Conservation (phyloP, 768 basidiomycete genomes). For the Rhizopogon vesiculosus region DNA sequence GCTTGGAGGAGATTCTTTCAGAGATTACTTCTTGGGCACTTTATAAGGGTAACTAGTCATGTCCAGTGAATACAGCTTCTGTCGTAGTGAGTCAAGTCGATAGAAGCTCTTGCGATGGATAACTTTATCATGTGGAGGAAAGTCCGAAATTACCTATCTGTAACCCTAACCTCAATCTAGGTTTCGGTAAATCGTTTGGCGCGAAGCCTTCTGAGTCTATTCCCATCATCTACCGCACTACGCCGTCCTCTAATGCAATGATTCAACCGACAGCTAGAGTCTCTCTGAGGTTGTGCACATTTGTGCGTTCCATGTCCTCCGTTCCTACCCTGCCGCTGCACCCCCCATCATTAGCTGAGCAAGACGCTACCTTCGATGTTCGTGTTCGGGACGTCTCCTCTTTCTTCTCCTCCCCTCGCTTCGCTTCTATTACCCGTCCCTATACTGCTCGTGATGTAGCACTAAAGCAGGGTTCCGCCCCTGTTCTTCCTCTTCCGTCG, state of each 20-base stretch:
- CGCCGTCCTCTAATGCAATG: constrained; percentile 12
- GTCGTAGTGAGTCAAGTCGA: not conserved
- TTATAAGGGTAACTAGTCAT: not conserved
- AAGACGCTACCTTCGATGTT: constrained; percentile 52
- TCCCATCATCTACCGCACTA: constrained; percentile 22
- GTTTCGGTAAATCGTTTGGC: constrained; percentile 38
- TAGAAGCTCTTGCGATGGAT: not conserved
- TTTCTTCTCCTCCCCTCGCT: constrained; percentile 78
- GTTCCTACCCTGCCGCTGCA: constrained; percentile 45
- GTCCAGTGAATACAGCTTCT: constrained; percentile 6
- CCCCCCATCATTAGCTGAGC: constrained; percentile 53
- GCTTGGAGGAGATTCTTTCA: too few relatives aligned
- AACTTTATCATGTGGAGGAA: not conserved
- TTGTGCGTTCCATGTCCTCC: constrained; percentile 38
- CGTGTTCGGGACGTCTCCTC: constrained; percentile 59
- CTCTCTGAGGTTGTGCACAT: constrained; percentile 18
- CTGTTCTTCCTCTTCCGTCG: constrained; percentile 70
- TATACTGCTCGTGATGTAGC: constrained; percentile 80
- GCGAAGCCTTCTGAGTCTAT: constrained; percentile 25
- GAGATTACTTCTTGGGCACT: not conserved
- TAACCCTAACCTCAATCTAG: constrained; percentile 31
- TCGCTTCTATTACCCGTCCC: constrained; percentile 65
- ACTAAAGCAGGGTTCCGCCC: constrained; percentile 85
- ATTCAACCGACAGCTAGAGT: constrained; percentile 24
- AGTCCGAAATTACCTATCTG: not conserved